These are phyloP conservation scores for Fonsecaea pugnacius DNA, from an alignment of 2,329 filamentous ascomycete genomes.

Conservation along the genomic window DNA sequence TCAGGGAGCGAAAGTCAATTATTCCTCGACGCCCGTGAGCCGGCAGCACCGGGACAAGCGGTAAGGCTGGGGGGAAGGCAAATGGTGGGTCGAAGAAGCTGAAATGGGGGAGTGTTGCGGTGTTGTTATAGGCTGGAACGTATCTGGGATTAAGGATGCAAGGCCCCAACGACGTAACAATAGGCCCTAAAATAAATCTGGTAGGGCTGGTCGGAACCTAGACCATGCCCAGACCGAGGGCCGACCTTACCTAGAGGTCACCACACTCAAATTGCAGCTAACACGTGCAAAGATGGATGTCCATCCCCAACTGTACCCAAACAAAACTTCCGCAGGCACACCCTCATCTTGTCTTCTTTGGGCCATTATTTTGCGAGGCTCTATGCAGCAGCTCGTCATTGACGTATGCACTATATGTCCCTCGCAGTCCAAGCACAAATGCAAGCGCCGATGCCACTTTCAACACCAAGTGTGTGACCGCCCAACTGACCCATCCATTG, in stretches of 20 bases:
- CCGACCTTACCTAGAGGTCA: neutral
- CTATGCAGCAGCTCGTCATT: conserved; percentile 3
- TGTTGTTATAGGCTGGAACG: conserved; percentile 3
- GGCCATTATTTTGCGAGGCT: neutral
- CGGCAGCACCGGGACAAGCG: neutral
- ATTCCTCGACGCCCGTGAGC: neutral
- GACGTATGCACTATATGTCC: conserved; percentile 26
- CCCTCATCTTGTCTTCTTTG: conserved; percentile 9
- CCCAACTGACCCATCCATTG: conserved; percentile 26
- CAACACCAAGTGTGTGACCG: conserved; percentile 25
- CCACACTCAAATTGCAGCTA: neutral
- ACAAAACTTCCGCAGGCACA: neutral
- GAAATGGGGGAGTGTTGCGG: neutral
- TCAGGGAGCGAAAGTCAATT: conserved; percentile 5
- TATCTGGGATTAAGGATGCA: neutral
- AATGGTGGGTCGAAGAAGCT: conserved; percentile 6
- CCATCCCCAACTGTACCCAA: too few relatives aligned
- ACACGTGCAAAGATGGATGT: neutral
- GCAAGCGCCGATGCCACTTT: conserved; percentile 13
- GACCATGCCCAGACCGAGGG: neutral
- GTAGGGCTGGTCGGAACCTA: conserved; percentile 8
- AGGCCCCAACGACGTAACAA: neutral
- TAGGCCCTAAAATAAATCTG: conserved; percentile 1
- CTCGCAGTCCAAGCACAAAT: conserved; percentile 23
- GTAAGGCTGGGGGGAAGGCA: neutral